Percentiles rank a stretch among this genome's conserved stretches.
These are phyloP conservation scores for Akanthomyces uredinophilus DNA, from an alignment of 2,329 filamentous ascomycete genomes.

Conservation along the genomic window DNA sequence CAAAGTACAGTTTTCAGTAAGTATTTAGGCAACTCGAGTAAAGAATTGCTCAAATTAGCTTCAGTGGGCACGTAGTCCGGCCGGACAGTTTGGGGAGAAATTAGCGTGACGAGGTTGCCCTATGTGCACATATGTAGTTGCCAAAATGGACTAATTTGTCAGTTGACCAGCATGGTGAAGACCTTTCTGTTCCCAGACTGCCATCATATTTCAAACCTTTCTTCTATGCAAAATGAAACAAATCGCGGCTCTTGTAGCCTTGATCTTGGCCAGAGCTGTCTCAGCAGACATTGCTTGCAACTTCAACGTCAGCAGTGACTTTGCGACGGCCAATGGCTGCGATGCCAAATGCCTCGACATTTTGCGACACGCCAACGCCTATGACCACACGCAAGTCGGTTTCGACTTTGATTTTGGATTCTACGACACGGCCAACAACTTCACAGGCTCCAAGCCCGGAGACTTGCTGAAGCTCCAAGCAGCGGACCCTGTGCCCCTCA, in stretches of 20 bases:
- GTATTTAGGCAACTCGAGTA: not conserved
- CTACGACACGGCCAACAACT: conserved; percentile 5
- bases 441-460: conserved; percentile 17
- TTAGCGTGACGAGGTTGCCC: too few species aligned
- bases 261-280: too few species aligned
- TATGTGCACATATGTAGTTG: too few species aligned
- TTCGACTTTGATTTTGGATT: conserved; percentile 2
- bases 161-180: too few species aligned
- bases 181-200: too few species aligned
- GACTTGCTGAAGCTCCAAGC: conserved; percentile 19
- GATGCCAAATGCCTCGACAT: not conserved
- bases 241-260: too few species aligned
- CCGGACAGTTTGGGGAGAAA: too few species aligned
- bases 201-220: too few species aligned
- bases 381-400: not conserved
- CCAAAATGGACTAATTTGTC: too few species aligned
- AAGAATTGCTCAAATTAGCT: not conserved
- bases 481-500: conserved; percentile 10
- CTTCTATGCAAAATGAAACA: too few species aligned
- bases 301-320: not conserved
- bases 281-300: not conserved
- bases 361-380: not conserved
- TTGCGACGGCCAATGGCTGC: not conserved
- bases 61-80: too few species aligned
- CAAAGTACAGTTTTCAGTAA: too few species aligned